These are phyloP conservation scores for Epichloe amarillans DNA, from an alignment of 2,329 filamentous ascomycete genomes.

Conservation along the genomic window DNA sequence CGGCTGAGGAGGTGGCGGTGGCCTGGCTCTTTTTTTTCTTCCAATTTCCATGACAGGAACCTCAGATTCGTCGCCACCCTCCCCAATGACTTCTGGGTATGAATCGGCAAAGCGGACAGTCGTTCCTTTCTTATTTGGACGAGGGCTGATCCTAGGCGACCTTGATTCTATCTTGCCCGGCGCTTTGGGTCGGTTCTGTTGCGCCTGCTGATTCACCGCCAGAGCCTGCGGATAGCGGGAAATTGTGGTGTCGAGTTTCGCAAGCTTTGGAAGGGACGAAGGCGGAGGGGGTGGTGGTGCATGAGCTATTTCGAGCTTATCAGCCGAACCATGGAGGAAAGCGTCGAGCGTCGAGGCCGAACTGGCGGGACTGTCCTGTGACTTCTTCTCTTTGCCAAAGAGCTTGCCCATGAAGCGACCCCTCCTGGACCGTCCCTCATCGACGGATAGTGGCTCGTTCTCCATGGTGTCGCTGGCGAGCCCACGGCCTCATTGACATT, in stretches of 20 bases:
- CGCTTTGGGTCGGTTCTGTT: conserved; percentile 30
- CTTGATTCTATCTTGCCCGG: conserved; percentile 25
- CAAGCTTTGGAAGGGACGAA: conserved; percentile 34
- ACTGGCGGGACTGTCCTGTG: conserved; percentile 21
- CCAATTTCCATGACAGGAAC: conserved; percentile 60
- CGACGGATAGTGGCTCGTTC: conserved; percentile 27
- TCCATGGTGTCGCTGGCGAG: conserved; percentile 25
- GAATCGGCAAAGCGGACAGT: conserved; percentile 61
- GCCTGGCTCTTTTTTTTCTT: conserved; percentile 33
- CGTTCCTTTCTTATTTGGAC: conserved; percentile 49
- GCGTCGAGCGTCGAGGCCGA: conserved; percentile 38
- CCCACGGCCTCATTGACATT: conserved; percentile 18
- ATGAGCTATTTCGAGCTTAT: conserved; percentile 41
- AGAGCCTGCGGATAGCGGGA: conserved; percentile 42
- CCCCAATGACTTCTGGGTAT: conserved; percentile 70
- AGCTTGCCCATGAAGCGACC: conserved; percentile 52
- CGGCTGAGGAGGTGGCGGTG: conserved; percentile 15
- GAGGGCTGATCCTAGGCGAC: conserved; percentile 31
- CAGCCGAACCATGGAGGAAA: conserved; percentile 43
- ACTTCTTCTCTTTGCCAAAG: conserved; percentile 33
- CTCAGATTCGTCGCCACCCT: conserved; percentile 79
- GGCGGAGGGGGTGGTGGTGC: conserved; percentile 30
- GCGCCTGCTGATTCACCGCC: conserved; percentile 28
- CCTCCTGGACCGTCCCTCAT: conserved; percentile 30
- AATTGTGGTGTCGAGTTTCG: conserved; percentile 42